phyloP scores from a whole-genome alignment of 1,284 basidiomycete species.

The Moesziomyces sp. region DNA sequence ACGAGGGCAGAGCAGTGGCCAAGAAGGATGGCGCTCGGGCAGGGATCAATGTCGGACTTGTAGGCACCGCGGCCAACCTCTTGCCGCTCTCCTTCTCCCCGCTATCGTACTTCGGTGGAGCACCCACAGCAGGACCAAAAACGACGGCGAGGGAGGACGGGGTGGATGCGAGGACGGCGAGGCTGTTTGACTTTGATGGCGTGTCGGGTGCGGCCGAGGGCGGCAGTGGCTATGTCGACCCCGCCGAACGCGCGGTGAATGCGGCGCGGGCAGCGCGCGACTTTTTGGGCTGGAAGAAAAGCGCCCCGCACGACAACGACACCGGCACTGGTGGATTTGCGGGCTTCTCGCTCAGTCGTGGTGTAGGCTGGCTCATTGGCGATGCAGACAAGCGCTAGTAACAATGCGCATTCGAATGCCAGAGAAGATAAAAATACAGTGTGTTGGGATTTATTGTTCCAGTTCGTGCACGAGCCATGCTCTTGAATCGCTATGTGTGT shows the following conservation, averaged over 20 bases:
- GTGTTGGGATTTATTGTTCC: neutral
- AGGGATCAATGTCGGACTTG: conserved; percentile 1
- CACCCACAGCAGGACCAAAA: neutral
- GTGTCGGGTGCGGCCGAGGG: conserved; percentile 11
- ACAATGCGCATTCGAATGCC: neutral
- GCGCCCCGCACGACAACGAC: neutral
- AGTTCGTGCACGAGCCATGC: neutral
- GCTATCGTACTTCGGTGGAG: conserved; percentile 24
- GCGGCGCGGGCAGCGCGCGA: conserved; percentile 47
- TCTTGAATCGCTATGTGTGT: neutral
- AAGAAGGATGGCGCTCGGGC: conserved; percentile 6
- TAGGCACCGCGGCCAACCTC: conserved; percentile 33
- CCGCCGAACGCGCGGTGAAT: conserved; percentile 33
- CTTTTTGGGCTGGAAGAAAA: conserved; percentile 47
- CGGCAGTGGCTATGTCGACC: conserved; percentile 21
- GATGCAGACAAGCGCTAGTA: conserved; percentile 22
- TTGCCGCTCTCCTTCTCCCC: conserved; percentile 27
- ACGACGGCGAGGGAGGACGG: neutral
- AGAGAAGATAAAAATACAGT: too few relatives aligned
- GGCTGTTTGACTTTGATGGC: conserved; percentile 43
- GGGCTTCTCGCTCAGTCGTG: conserved; percentile 35
- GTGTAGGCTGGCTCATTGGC: conserved; percentile 49
- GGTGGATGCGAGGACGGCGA: conserved; percentile 30
- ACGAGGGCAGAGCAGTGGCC: conserved; percentile 17
- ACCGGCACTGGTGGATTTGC: conserved; percentile 11